These are phyloP conservation scores for Drosera spatulata DNA, from an alignment of 179 eudicot genomes.

Conservation along the genomic window DNA sequence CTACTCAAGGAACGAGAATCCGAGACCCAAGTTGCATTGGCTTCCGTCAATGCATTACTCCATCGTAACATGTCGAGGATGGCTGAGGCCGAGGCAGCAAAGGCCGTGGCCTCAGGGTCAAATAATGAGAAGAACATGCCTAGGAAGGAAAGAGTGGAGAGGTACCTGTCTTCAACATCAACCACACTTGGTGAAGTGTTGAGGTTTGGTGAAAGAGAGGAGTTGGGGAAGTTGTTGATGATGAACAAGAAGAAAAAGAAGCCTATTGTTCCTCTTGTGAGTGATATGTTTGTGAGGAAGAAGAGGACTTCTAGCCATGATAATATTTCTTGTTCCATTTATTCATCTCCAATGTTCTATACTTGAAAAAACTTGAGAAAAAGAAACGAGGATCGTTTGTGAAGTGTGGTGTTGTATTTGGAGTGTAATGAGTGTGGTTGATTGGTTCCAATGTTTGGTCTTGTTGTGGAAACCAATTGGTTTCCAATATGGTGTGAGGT, in stretches of 20 bases:
- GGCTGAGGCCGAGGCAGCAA: slow-evolving; percentile 39
- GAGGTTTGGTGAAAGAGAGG: slow-evolving; percentile 10
- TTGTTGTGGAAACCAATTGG: too few relatives aligned
- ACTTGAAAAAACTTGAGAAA: not conserved
- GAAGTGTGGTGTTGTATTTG: too few relatives aligned
- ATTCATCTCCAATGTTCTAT: slow-evolving; percentile 10
- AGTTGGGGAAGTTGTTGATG: not conserved
- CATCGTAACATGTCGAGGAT: slow-evolving; percentile 72
- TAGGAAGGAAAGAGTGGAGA: slow-evolving; percentile 16
- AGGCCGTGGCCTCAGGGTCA: slow-evolving; percentile 6
- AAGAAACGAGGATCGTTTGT: not conserved
- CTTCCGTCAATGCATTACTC: slow-evolving; percentile 69
- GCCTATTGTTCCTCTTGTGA: slow-evolving; percentile 31
- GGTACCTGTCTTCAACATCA: slow-evolving; percentile 5
- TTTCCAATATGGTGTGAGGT: too few relatives aligned
- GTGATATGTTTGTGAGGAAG: slow-evolving; percentile 25
- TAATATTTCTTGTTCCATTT: slow-evolving; percentile 10
- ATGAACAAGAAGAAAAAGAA: slow-evolving; percentile 20
- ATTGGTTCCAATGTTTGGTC: too few relatives aligned
- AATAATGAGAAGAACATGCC: slow-evolving; percentile 9
- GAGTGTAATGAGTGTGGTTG: too few relatives aligned
- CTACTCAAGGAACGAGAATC: slow-evolving; percentile 52
- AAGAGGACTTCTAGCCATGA: slow-evolving; percentile 16
- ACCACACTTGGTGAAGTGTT: slow-evolving; percentile 23
- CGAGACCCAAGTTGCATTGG: slow-evolving; percentile 64